These are phyloP conservation scores for Aspergillus sp. DNA, from an alignment of 2,329 filamentous ascomycete genomes.

Conservation along the genomic window DNA sequence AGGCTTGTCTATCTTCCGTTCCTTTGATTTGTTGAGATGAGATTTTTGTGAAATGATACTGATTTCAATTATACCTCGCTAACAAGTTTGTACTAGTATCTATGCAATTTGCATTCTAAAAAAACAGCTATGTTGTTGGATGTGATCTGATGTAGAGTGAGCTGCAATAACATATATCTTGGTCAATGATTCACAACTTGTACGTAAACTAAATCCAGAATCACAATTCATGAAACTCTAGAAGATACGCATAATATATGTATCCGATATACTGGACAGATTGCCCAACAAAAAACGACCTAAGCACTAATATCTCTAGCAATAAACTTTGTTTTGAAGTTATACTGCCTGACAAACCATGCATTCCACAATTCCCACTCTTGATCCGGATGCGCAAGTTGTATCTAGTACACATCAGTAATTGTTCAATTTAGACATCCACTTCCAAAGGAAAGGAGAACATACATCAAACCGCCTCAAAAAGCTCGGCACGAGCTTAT, in stretches of 20 bases:
- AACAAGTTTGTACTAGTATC: too few relatives aligned
- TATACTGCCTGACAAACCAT: constrained; percentile 23
- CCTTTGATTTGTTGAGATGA: too few relatives aligned
- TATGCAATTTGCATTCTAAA: too few relatives aligned
- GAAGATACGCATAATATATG: too few relatives aligned
- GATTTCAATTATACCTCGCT: too few relatives aligned
- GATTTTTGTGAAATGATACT: too few relatives aligned
- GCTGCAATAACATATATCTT: too few relatives aligned
- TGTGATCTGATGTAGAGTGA: too few relatives aligned
- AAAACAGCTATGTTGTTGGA: too few relatives aligned
- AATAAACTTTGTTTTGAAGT: constrained; percentile 20
- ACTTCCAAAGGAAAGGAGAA: background rate
- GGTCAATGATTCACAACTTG: too few relatives aligned
- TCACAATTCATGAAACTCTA: too few relatives aligned
- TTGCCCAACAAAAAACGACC: background rate
- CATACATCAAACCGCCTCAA: constrained; percentile 20
- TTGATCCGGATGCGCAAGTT: constrained; percentile 19
- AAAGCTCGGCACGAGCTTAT: constrained; percentile 36
- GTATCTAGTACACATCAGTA: constrained; percentile 7
- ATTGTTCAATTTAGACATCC: background rate
- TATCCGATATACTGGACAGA: background rate
- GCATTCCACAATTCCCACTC: constrained; percentile 24
- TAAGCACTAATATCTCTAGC: constrained; percentile 10
- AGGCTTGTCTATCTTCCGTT: background rate
- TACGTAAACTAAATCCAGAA: too few relatives aligned